These are phyloP conservation scores for Saposhnikovia divaricata DNA, from an alignment of 129 eudicot genomes.

Conservation along the genomic window DNA sequence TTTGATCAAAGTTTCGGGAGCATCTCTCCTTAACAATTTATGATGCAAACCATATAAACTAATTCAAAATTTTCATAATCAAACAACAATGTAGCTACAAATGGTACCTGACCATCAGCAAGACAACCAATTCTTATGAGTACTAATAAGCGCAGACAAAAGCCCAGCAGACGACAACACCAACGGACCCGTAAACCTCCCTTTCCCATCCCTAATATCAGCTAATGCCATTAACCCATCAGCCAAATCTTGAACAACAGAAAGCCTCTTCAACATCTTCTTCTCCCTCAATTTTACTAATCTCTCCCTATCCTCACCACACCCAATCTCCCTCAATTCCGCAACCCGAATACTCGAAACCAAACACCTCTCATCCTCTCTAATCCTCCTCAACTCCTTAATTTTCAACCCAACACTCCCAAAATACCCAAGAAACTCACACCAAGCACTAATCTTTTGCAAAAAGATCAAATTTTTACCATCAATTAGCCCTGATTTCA, in stretches of 20 bases:
- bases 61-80: background rate
- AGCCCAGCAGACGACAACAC: constrained; percentile 74
- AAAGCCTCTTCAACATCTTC: constrained; percentile 63
- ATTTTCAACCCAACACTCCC: constrained; percentile 76
- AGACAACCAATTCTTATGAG: constrained; percentile 91
- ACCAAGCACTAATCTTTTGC: constrained; percentile 72
- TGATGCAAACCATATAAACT: background rate
- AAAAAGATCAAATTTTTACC: constrained; percentile 23
- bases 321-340: constrained; percentile 29
- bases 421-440: constrained; percentile 66
- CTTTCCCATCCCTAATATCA: constrained; percentile 70
- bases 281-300: constrained; percentile 55
- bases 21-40: background rate
- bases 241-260: constrained; percentile 73
- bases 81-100: background rate
- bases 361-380: constrained; percentile 53
- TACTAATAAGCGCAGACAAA: constrained; percentile 76
- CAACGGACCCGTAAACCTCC: constrained; percentile 53
- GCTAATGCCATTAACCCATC: constrained; percentile 95
- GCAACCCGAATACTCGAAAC: constrained; percentile 43
- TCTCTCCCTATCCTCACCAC: constrained; percentile 31
- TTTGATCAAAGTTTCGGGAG: background rate
- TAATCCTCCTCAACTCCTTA: constrained; percentile 46
- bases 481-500: constrained; percentile 66
- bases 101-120: constrained; percentile 32